phyloP scores from a whole-genome alignment of 2,329 filamentous ascomycete genomes.

The Penicillium brevicompactum region DNA sequence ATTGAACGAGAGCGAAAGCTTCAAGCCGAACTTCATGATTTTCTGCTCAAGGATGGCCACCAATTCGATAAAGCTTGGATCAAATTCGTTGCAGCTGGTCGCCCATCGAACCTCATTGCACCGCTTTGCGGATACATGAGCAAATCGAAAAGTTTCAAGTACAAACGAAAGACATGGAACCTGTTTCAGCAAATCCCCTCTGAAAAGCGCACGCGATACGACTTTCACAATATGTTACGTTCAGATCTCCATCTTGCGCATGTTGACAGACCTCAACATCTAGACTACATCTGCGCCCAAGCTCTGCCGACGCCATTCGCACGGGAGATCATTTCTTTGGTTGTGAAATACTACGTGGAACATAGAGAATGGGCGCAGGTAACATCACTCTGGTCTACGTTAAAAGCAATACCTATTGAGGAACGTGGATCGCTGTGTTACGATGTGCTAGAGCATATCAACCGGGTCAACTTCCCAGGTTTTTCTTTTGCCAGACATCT shows the following conservation, averaged over 20 bases:
- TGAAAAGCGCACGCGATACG: slow-evolving; percentile 39
- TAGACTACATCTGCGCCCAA: slow-evolving; percentile 46
- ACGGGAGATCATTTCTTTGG: slow-evolving; percentile 26
- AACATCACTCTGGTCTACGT: slow-evolving; percentile 22
- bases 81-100: slow-evolving; percentile 37
- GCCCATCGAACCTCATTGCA: slow-evolving; percentile 28
- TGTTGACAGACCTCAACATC: slow-evolving; percentile 12
- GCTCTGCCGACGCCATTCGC: slow-evolving; percentile 33
- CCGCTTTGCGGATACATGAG: slow-evolving; percentile 43
- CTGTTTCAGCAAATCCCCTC: slow-evolving; percentile 49
- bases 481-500: slow-evolving; percentile 3
- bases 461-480: background rate
- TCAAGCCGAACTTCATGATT: slow-evolving; percentile 16
- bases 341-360: slow-evolving; percentile 35
- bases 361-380: slow-evolving; percentile 33
- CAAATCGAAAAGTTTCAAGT: slow-evolving; percentile 37
- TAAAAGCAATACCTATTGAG: background rate
- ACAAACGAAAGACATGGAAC: slow-evolving; percentile 47
- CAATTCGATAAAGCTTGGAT: slow-evolving; percentile 47
- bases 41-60: slow-evolving; percentile 17
- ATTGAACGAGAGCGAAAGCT: slow-evolving; percentile 10
- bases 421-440: background rate
- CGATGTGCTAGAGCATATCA: background rate
- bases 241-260: slow-evolving; percentile 45
- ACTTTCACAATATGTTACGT: slow-evolving; percentile 49